Percentiles rank a stretch among this genome's conserved stretches.
These are phyloP conservation scores for Penicillium freii DNA, from an alignment of 2,329 filamentous ascomycete species.

Conservation along the genomic window DNA sequence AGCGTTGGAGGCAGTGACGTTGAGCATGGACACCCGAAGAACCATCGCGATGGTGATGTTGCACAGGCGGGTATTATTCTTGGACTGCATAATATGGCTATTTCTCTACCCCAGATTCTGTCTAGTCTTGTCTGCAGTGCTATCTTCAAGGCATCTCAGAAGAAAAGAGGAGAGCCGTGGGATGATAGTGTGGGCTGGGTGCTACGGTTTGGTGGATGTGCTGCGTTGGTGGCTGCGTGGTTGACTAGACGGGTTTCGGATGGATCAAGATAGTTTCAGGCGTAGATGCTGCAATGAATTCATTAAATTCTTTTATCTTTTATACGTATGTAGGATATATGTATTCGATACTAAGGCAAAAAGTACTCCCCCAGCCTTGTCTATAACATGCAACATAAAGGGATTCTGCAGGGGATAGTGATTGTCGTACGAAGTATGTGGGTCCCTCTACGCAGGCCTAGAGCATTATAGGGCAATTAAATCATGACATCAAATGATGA, in stretches of 20 bases:
- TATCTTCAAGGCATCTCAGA: slow-evolving; percentile 83
- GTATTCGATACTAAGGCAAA: background rate
- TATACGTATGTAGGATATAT: background rate
- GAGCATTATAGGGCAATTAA: background rate
- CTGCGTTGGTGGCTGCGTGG: slow-evolving; percentile 72
- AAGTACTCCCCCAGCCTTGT: background rate
- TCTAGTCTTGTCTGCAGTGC: slow-evolving; percentile 80
- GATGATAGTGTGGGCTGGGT: slow-evolving; percentile 88
- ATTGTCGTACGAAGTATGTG: background rate
- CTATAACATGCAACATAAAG: background rate
- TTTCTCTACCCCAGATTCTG: slow-evolving; percentile 86
- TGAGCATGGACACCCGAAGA: slow-evolving; percentile 30
- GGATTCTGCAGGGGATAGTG: background rate
- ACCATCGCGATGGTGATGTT: slow-evolving; percentile 46
- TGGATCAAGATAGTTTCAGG: slow-evolving; percentile 37
- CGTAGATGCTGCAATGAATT: background rate
- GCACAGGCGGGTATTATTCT: slow-evolving; percentile 87
- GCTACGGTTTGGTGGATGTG: slow-evolving; percentile 76
- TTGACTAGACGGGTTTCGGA: slow-evolving; percentile 68
- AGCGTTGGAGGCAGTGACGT: slow-evolving; percentile 18
- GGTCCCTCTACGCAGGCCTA: background rate
- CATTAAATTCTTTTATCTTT: too few species aligned
- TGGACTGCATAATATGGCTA: slow-evolving; percentile 92
- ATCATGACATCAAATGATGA: background rate
- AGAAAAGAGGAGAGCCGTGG: slow-evolving; percentile 77